Conservation (phyloP, 2,329 filamentous ascomycete genomes). For the Aspergillus jensenii region DNA sequence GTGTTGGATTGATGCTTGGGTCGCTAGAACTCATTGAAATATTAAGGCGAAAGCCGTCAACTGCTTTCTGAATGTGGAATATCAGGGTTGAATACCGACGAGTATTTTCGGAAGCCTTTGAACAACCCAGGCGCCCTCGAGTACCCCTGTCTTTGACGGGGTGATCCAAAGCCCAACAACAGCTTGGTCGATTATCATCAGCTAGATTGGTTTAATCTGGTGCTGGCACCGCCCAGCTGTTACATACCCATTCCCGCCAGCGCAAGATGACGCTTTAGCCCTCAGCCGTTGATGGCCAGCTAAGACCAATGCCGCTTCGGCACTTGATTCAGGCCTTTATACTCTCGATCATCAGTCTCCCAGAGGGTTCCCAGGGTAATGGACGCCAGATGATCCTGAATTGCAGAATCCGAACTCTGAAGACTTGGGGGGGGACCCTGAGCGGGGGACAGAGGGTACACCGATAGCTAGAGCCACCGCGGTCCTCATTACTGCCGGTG, state of each 20-base stretch:
- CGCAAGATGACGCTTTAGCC: not conserved
- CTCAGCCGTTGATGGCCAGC: not conserved
- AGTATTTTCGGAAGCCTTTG: too few relatives aligned
- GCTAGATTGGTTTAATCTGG: too few relatives aligned
- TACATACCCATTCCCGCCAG: too few relatives aligned
- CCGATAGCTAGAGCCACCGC: slow-evolving; percentile 7
- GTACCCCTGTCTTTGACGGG: too few relatives aligned
- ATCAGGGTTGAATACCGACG: not conserved
- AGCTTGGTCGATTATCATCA: too few relatives aligned
- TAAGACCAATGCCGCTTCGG: not conserved
- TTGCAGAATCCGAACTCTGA: not conserved
- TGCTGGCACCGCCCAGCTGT: too few relatives aligned
- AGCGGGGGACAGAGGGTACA: not conserved
- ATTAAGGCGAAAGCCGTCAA: not conserved
- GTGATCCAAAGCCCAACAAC: too few relatives aligned
- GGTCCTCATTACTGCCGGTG: slow-evolving; percentile 9
- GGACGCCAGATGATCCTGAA: not conserved
- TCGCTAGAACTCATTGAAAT: not conserved
- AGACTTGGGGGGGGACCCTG: not conserved
- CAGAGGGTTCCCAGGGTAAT: not conserved
- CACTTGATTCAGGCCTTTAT: not conserved
- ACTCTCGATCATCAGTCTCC: not conserved
- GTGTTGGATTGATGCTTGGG: not conserved
- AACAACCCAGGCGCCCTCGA: too few relatives aligned
- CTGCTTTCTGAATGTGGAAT: not conserved